Evolutionary conservation across 768 basidiomycete species (phyloP), one percentile per base, ranked within the genome.

Genomic region (Mycena latifolia): DNA sequence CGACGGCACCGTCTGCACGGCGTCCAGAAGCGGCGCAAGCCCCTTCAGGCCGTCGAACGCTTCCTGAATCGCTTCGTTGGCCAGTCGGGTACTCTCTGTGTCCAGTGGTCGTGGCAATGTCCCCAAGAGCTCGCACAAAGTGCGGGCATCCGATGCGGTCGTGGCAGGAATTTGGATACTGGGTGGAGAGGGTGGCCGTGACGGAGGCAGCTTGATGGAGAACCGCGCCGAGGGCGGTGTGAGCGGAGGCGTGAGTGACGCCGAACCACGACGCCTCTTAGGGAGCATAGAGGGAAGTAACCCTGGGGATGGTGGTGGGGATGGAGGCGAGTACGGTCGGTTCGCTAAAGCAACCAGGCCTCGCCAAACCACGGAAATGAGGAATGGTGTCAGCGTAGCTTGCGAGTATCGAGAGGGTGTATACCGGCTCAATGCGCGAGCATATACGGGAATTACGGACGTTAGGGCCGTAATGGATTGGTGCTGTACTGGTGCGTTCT

Each of bases 61-160:
- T 72, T 94, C 93, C 58, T 91, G 89, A 12, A 94, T 92, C 7
- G 92, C 93, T 74, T 95, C 93, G 43, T 84, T 82, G n/a, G 93
- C 93, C 11, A 92, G 76, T 27, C 79, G 80, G 12, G 85, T 84
- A 12, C 78, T 74, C 65, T 81, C 81, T 31, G 81, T 84, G 53
- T 82, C 82, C 17, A 69, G 73, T 33, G 93, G 92, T 11, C 87
- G 85, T 24, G 93, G 91, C 37, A 94, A 80, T 27, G 78, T 76
- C 48, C 76, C 79, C 47, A 94, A 79, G 28, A 92, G 80, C 48
- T 91, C 86, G 73, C 80, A 87, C n/a, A 93, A 76, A 3, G 84
- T 84, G 28, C 85, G 86, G 7, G 87, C 86, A 65, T 95, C 93
- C 4, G 81, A 77, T 3, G 86, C 84, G 6, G 84, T 78, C 33